These are phyloP conservation scores for Aspergillus diversus DNA, from an alignment of 495 filamentous ascomycete species.

Conservation along the genomic window DNA sequence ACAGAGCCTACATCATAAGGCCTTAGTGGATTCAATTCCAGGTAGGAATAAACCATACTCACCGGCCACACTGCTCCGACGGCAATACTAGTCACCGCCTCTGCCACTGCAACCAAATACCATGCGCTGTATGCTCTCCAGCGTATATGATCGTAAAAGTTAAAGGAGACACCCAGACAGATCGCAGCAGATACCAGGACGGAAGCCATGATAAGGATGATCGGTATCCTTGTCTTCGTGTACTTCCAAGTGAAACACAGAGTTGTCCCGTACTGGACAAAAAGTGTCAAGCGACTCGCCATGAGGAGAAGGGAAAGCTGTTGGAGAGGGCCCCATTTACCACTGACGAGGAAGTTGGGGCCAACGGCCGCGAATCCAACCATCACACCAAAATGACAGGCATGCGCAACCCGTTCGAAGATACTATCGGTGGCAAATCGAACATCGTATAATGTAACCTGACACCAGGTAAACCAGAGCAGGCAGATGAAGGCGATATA, in stretches of 20 bases:
- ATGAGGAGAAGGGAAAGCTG: conserved; percentile 6
- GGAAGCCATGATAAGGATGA: background rate
- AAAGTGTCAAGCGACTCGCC: background rate
- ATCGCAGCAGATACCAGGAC: background rate
- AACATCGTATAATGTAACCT: conserved; percentile 10
- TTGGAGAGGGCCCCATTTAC: conserved; percentile 6
- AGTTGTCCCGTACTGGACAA: conserved; percentile 1
- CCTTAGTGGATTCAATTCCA: background rate
- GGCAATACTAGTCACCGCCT: background rate
- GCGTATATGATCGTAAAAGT: background rate
- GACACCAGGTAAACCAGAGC: conserved; percentile 13
- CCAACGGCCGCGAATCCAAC: conserved; percentile 6
- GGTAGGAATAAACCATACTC: background rate
- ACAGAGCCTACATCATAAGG: conserved; percentile 2
- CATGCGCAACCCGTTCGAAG: conserved; percentile 7
- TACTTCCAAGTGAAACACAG: conserved; percentile 9
- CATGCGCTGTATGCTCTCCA: conserved; percentile 1
- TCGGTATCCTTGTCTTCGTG: background rate
- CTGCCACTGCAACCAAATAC: background rate
- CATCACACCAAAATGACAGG: conserved; percentile 13
- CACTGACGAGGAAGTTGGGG: background rate
- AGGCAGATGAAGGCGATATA: conserved; percentile 7
- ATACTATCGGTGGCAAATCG: conserved; percentile 13
- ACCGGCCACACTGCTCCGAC: conserved; percentile 2
- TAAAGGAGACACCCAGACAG: conserved; percentile 10